Evolutionary conservation across 768 basidiomycete genomes (phyloP), one percentile per base, ranked within the genome.

Genomic region (Omphalotus guepiniiformis): DNA sequence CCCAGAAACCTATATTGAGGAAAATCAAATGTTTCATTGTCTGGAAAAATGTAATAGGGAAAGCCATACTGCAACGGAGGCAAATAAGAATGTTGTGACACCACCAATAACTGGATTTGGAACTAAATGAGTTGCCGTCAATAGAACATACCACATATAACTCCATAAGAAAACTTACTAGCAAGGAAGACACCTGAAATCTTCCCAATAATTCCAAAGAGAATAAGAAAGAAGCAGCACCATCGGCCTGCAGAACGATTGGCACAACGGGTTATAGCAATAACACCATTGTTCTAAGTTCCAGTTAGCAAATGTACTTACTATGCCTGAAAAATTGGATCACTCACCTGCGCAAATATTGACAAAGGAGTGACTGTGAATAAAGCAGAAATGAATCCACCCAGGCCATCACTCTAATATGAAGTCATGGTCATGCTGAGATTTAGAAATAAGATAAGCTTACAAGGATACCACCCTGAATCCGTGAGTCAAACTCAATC

Each of bases 41-140:
- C n/a, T 32, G 30, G 9, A 9, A 32, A 32, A 32, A 32, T 9
- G n/a, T 9, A 32, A 32, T 6, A 21, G 16, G 15, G n/a, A 13
- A 15, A 28, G 9, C 12, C 46, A 39, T 16, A 79, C 76, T 13
- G 77, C 74, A 25, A 92, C 88, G 32, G 74, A 82, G 0, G 86
- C 83, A 58, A 93, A 92, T 8, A 92, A 72, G 74, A 92, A 92
- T 2, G 89, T 91, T 9, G 88, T 93, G 3, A 92, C 88, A 2
- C 89, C 88, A 2, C 89, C 90, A 0, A 90, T 75, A 6, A 90
- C 88, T 0, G 89, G 71, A 57, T 85, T 83, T 1, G 90, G 91
- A 50, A 93, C 46, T 47, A 22, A 23, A 9, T 28, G 26, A 6
- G 4, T 6, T 12, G 19, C 15, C 12, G n/a, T 8, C 39, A 27